Evolutionary conservation across 768 basidiomycete genomes (phyloP), one percentile per base, ranked within the genome.

Genomic region (Strobilomyces confusus): DNA sequence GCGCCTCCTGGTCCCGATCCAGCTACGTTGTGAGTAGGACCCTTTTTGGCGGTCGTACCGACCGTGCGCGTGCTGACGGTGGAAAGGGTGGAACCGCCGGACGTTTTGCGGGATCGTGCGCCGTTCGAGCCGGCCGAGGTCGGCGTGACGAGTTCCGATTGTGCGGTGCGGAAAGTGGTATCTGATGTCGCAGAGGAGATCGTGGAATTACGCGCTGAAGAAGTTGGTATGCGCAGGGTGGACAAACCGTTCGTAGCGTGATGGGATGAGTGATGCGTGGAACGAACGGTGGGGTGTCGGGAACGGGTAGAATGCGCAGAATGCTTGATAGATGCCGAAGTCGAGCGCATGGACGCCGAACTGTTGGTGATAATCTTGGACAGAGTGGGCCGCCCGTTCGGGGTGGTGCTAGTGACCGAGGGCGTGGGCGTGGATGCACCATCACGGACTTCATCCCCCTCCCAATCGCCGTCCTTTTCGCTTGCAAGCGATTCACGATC

Each of bases 111-210:
- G 7, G 65, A 68, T 23, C 68, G 69, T 4, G 56, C 37, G 13
- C 57, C 59, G 14, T 38, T 56, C 1, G 66, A 65, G 7, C 59
- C 60, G 5, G 65, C 52, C 7, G 67, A 69, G 6, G 62, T 69
- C 9, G 69, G 68, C 4, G 69, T 69, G 22, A 55, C 20, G 8
- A 65, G 51, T 25, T 69, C 69, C 25, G 67, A 69, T 7, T 25
- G 58, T 26, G 69, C 68, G 1, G 69, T 69, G 22, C 63, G 66
- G 56, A 71, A 69, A 0, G 69, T 71, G 1, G 58, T 50, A 2
- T 69, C 69, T 2, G 68, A 72, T 9, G 46, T 63, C 13, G 71
- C 67, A 0, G 67, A 69, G 12, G 69, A 68, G 15, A 69, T 46
- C n/a, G 46, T 59, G 5, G 71, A 66, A 19, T 20, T 57, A 20